These are phyloP conservation scores for Blyttiomyces sp. DNA, from an alignment of 371 early-diverging fungal genomes.

Conservation along the genomic window DNA sequence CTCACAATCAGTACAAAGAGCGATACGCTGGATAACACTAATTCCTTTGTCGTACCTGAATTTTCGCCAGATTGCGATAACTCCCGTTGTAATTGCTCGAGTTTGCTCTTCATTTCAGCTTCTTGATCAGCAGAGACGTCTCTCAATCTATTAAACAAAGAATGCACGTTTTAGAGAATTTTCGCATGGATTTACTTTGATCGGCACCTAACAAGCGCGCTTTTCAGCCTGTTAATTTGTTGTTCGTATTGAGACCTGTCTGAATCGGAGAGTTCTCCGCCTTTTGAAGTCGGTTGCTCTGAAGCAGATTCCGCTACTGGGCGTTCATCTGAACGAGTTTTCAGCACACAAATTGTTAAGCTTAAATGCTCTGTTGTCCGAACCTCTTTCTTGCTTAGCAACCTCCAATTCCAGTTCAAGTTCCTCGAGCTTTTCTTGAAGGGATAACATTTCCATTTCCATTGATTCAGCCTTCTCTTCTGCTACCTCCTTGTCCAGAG, in stretches of 20 bases:
- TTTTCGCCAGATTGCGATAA: conserved; percentile 54
- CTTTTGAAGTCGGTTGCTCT: too few species aligned
- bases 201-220: conserved; percentile 66
- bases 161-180: too few species aligned
- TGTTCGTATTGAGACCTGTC: conserved; percentile 39
- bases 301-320: too few species aligned
- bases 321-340: too few species aligned
- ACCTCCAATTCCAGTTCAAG: conserved; percentile 69
- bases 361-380: conserved; percentile 11
- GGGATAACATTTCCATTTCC: conserved; percentile 64
- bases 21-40: background rate
- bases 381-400: conserved; percentile 4
- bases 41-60: conserved; percentile 51
- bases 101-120: conserved; percentile 59
- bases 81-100: too few species aligned
- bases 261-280: background rate
- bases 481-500: conserved; percentile 89
- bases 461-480: conserved; percentile 80
- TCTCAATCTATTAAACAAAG: conserved; percentile 71
- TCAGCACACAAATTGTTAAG: too few species aligned
- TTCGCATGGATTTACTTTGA: too few species aligned
- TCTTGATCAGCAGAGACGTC: conserved; percentile 77
- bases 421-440: conserved; percentile 81
- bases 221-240: conserved; percentile 85
- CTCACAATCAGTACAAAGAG: conserved; percentile 35